Evolutionary conservation across 2,329 filamentous ascomycete species (phyloP), one percentile per base, ranked within the genome.

Genomic region (Fusarium sp.): DNA sequence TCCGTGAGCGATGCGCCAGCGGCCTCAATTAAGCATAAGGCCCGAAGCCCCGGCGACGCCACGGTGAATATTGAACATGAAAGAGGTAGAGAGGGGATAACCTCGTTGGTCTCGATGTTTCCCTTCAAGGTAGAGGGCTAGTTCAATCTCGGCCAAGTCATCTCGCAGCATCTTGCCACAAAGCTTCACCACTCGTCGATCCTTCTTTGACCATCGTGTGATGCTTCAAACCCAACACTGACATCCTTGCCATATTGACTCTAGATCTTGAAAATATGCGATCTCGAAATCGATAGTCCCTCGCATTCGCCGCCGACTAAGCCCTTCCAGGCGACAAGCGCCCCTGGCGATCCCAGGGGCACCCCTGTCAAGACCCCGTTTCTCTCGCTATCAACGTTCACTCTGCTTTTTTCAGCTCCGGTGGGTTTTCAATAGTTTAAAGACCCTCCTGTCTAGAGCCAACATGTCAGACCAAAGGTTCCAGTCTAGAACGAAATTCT

Each of bases 201-300:
- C 23, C 23, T 46, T 2, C 14, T 25, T 3, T 46, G 0, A 7
- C 9, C 9, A 49, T 49, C 44, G 44, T 49, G 44, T 27, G 23
- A 49, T 29, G 13, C 16, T 4, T 16, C 7, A 16, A 18, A 40
- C 36, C 16, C 9, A 40, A 16, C 42, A 8, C 20, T 27, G 18
- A 10, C 7, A 44, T 23, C 20, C 40, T 23, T 44, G 44, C 44
- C 44, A 16, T 31, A 20, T 51, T 29, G n/a, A 18, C 10, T 11
- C 14, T 54, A 23, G 31, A 50, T 46, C 25, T 7, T 2, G 7
- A 14, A 46, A 25, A 34, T 36, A 61, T 33, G 46, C 57, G 4
- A 61, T 63, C 61, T 49, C 25, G n/a, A 53, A 61, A 63, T 61
- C 61, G 16, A 63, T 63, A 63, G 61, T 51, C 11, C n/a, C 31